These are phyloP conservation scores for Solanum virginianum DNA, from an alignment of 257 asterid genomes.

Conservation along the genomic window DNA sequence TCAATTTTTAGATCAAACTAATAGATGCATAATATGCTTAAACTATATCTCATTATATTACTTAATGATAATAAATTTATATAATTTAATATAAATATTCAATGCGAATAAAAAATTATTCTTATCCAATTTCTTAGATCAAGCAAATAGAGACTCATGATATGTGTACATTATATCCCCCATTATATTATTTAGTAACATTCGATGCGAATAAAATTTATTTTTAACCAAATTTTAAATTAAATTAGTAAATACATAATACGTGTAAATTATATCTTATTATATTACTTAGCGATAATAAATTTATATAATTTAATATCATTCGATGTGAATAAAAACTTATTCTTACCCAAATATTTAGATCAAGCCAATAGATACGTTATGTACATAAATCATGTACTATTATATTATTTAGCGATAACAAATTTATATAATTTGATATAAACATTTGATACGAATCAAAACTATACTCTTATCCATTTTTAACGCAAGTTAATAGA, in stretches of 20 bases:
- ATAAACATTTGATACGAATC: neutral
- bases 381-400: rapidly evolving
- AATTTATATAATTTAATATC: too few species aligned
- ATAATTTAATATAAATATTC: neutral
- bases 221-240: too few species aligned
- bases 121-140: neutral
- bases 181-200: neutral
- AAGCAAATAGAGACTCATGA: rapidly evolving
- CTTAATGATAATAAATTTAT: neutral
- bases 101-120: neutral
- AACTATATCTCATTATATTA: neutral
- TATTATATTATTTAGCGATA: neutral
- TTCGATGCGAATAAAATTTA: too few species aligned
- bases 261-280: too few species aligned
- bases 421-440: neutral
- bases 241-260: too few species aligned
- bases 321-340: too few species aligned
- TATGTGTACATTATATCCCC: neutral
- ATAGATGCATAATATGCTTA: neutral
- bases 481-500: too few species aligned
- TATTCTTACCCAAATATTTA: neutral
- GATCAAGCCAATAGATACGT: neutral
- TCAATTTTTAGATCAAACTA: neutral
- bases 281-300: too few species aligned
- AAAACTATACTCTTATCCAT: too few species aligned